Evolutionary conservation across 257 asterid species (phyloP), one percentile per base, ranked within the genome.

Genomic region (Handroanthus guayacan): DNA sequence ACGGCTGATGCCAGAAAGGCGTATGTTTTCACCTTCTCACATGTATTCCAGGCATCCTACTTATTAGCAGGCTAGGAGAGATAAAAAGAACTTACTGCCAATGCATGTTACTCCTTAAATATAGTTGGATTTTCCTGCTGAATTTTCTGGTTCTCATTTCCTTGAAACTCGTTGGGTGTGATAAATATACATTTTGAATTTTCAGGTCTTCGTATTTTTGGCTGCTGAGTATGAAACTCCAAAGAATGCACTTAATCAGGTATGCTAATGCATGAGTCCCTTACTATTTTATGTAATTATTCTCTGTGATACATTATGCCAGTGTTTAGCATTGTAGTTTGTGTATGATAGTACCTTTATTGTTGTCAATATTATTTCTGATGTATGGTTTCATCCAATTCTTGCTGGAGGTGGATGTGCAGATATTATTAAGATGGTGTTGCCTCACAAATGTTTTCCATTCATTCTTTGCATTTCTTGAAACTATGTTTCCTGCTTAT

Each of bases 221-320:
- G 92, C 99, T 13, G 99, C 99, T 5, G 99, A 95, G 82, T 95
- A 95, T 75, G 89, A 72, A 82, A 95, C 98, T 67, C 88, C 93
- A 10, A 91, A 93, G 84, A 93, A 93, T 66, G 75, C 87, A 4
- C 82, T 95, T 34, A 95, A 95, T 83, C 98, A 93, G 99, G 98
- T 90, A 82, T 73, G 44, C 69, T 8, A 62, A 37, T 66, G 25
- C 48, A 16, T 61, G 77, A 61, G 51, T 37, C 68, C 79, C 25
- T 73, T 51, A 58, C 12, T 20, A 74, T 68, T 67, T 50, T 11
- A 41, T 20, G 13, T 39, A 67, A 39, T 14, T 47, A 67, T 48
- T 39, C n/a, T 54, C 44, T 36, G 39, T 41, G 16, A 55, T 34
- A 38, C 43, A 2, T 44, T 70, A 8, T 67, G 12, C 36, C 47